phyloP scores from a whole-genome alignment of 768 basidiomycete genomes.

The Coprinopsis sp. region DNA sequence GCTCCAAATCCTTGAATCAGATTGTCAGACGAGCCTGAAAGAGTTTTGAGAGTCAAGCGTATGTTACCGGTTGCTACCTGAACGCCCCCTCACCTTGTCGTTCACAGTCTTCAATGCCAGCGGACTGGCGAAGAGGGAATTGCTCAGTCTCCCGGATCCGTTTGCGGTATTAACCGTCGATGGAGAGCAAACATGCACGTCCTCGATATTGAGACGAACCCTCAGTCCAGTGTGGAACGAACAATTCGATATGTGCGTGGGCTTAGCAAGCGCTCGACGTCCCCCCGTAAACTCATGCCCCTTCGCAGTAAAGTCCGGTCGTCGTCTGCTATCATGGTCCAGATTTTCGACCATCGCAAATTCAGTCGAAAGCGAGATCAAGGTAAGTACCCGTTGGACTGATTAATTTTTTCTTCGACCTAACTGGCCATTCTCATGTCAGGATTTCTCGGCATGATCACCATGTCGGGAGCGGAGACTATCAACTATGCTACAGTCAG shows the following conservation, averaged over 20 bases:
- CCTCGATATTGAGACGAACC: constrained; percentile 62
- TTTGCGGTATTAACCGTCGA: constrained; percentile 87
- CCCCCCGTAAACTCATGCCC: constrained; percentile 10
- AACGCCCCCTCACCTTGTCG: neutral
- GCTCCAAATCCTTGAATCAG: constrained; percentile 20
- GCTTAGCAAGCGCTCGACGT: constrained; percentile 14
- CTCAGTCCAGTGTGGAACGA: constrained; percentile 81
- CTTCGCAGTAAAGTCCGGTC: constrained; percentile 58
- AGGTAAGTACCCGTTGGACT: constrained; percentile 33
- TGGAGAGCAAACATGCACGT: constrained; percentile 76
- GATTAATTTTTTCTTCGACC: constrained; percentile 20
- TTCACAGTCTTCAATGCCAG: constrained; percentile 68
- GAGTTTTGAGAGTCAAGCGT: constrained; percentile 48
- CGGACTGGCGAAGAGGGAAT: constrained; percentile 69
- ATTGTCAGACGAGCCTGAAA: constrained; percentile 42
- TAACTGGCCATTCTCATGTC: constrained; percentile 3
- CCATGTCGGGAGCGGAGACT: constrained; percentile 50
- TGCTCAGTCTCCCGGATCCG: constrained; percentile 81
- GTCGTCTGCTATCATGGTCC: constrained; percentile 73
- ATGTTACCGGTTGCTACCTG: constrained; percentile 17
- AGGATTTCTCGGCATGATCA: constrained; percentile 60
- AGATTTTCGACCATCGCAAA: constrained; percentile 88
- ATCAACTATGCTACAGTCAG: constrained; percentile 42
- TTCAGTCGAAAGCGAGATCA: constrained; percentile 87
- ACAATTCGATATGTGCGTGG: constrained; percentile 74